Percentiles rank a stretch among this genome's conserved stretches.
phyloP scores from a whole-genome alignment of 208 protist genomes.

The Leishmania amazonensis region DNA sequence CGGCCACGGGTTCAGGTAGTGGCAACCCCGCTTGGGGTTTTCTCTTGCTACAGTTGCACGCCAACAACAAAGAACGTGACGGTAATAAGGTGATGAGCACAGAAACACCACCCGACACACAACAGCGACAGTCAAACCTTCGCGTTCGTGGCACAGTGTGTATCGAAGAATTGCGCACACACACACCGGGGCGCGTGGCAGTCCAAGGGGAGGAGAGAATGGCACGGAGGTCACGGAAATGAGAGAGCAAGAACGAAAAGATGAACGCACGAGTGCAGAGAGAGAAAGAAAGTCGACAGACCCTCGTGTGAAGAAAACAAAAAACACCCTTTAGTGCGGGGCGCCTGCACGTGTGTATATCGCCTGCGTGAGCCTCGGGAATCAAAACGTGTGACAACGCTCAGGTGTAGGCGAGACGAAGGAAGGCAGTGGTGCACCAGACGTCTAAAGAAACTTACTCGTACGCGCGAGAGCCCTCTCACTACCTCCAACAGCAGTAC shows the following conservation, averaged over 20 bases:
- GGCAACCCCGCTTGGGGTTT: background rate
- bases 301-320: background rate
- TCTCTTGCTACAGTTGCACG: background rate
- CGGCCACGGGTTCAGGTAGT: background rate
- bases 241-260: background rate
- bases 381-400: background rate
- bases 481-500: background rate
- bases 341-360: background rate
- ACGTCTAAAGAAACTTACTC: background rate
- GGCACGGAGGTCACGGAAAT: background rate
- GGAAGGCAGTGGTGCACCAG: background rate
- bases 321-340: background rate
- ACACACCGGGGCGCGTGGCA: background rate
- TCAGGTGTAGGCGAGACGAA: background rate
- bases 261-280: background rate
- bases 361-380: background rate
- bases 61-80: background rate
- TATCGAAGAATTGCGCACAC: background rate
- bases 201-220: background rate
- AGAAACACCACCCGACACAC: background rate
- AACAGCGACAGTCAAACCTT: background rate
- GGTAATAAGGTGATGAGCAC: background rate
- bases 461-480: background rate
- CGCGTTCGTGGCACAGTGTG: background rate
- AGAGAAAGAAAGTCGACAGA: background rate